A percentile compares a stretch with the other conserved stretches of the same genome.
Evolutionary conservation across 139 green algal species (phyloP).

Genomic region (Zygnema cylindricum): DNA sequence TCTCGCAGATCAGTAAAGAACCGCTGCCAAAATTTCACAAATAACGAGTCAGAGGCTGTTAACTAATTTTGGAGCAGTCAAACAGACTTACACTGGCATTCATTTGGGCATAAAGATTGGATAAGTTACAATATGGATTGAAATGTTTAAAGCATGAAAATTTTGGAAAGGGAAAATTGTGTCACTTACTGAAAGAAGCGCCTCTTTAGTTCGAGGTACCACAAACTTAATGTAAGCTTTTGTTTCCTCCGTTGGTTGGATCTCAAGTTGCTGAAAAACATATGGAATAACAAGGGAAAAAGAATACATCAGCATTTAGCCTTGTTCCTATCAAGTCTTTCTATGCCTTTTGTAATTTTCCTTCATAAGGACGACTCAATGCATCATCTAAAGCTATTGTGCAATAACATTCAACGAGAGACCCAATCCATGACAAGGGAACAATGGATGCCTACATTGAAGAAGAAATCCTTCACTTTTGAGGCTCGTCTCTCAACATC

Average conservation of each 20-base stretch:
- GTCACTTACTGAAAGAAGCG: slow-evolving; percentile 24
- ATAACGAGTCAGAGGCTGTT: not conserved
- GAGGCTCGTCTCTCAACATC: not conserved
- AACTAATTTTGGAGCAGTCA: too few relatives aligned
- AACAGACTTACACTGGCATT: too few relatives aligned
- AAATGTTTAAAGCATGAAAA: too few relatives aligned
- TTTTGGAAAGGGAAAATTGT: too few relatives aligned
- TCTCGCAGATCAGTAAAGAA: slow-evolving; percentile 53
- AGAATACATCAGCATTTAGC: not conserved
- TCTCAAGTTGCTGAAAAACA: slow-evolving; percentile 44
- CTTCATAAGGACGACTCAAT: too few relatives aligned
- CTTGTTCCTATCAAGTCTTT: too few relatives aligned
- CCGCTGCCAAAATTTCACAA: not conserved
- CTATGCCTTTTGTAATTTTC: too few relatives aligned
- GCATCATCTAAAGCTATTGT: too few relatives aligned
- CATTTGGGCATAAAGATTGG: too few relatives aligned
- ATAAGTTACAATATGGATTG: too few relatives aligned
- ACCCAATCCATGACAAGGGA: too few relatives aligned
- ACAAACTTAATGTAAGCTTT: slow-evolving; percentile 56
- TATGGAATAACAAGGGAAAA: not conserved
- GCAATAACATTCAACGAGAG: too few relatives aligned
- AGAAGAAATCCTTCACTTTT: slow-evolving; percentile 48
- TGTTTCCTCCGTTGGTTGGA: slow-evolving; percentile 48
- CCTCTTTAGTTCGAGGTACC: slow-evolving; percentile 36
- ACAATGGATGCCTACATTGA: slow-evolving; percentile 31